phyloP scores from a whole-genome alignment of 2,329 filamentous ascomycete genomes.

The Torrubiella hemipterigena region DNA sequence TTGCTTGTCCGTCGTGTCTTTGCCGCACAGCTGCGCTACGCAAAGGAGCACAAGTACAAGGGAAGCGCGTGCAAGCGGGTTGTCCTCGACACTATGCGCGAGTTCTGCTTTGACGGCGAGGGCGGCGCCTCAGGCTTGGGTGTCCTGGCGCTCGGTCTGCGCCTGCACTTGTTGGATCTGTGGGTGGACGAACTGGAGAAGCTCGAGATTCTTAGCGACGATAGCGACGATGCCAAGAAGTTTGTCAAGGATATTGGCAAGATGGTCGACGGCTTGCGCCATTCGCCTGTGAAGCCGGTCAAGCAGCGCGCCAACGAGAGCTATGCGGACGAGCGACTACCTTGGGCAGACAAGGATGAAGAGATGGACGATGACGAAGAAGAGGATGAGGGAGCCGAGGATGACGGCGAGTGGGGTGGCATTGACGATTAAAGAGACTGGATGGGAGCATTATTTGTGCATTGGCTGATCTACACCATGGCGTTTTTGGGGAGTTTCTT shows the following conservation, averaged over 20 bases:
- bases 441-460: too few relatives aligned
- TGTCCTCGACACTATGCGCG: slow-evolving; percentile 13
- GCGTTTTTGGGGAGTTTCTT: too few relatives aligned
- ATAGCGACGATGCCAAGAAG: slow-evolving; percentile 27
- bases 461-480: too few relatives aligned
- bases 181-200: slow-evolving; percentile 85
- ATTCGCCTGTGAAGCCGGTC: slow-evolving; percentile 58
- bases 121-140: slow-evolving; percentile 20
- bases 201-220: slow-evolving; percentile 39
- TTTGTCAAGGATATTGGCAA: slow-evolving; percentile 42
- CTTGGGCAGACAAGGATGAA: slow-evolving; percentile 39
- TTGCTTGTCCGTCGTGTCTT: slow-evolving; percentile 71
- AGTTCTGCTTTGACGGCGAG: slow-evolving; percentile 21
- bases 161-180: slow-evolving; percentile 80
- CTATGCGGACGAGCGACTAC: slow-evolving; percentile 62
- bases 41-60: slow-evolving; percentile 19
- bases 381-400: slow-evolving; percentile 23
- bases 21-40: slow-evolving; percentile 50
- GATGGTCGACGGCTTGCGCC: slow-evolving; percentile 43
- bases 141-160: slow-evolving; percentile 68
- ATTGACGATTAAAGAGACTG: slow-evolving; percentile 56
- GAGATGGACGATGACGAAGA: slow-evolving; percentile 21
- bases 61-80: slow-evolving; percentile 17
- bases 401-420: slow-evolving; percentile 53
- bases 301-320: slow-evolving; percentile 58